Evolutionary conservation across 2,329 filamentous ascomycete species (phyloP), one percentile per base, ranked within the genome.

Genomic region (Ophiostoma sp.): DNA sequence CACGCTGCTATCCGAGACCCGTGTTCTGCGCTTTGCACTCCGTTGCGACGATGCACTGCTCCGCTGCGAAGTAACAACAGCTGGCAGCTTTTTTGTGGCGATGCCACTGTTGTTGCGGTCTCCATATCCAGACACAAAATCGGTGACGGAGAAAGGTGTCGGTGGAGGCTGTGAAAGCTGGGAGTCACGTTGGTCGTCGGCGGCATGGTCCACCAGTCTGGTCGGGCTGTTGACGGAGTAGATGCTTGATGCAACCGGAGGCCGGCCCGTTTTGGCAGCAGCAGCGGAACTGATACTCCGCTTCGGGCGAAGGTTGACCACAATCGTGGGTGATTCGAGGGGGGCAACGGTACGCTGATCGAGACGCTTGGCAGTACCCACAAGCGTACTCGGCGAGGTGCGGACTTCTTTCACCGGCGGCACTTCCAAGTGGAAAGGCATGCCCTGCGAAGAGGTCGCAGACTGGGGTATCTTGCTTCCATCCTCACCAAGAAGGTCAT

Each of bases 401-500:
- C 12, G n/a, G 17, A 80, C 9, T 84, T 81, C 70, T 68, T 63
- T 48, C 31, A n/a, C 22, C 25, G 42, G 57, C 11, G 86, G 86
- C 1, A 80, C 83, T 76, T 90, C 87, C 15, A 89, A 84, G 75
- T 88, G 85, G 78, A 90, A 88, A 28, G 89, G 85, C 72, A 85
- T 79, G 0, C 87, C 87, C 33, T 85, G 84, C 0, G 89, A 90
- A 0, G 88, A 89, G 0, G 85, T 87, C 5, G 86, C 83, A 0
- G 88, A 89, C 1, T 82, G 82, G 2, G 86, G 85, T 1, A 82
- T 82, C 75, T 84, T 83, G 42, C 78, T 73, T 0, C 80, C 79
- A 11, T 85, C 86, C 12, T 93, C 91, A 70, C 93, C 92, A 71
- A 98, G 88, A 15, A 98, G 84, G 78, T 98, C 95, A 76, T 98